Percentiles rank a stretch among this genome's conserved stretches.
Evolutionary conservation across 2,329 filamentous ascomycete genomes (phyloP).

Genomic region (Fusarium musae): DNA sequence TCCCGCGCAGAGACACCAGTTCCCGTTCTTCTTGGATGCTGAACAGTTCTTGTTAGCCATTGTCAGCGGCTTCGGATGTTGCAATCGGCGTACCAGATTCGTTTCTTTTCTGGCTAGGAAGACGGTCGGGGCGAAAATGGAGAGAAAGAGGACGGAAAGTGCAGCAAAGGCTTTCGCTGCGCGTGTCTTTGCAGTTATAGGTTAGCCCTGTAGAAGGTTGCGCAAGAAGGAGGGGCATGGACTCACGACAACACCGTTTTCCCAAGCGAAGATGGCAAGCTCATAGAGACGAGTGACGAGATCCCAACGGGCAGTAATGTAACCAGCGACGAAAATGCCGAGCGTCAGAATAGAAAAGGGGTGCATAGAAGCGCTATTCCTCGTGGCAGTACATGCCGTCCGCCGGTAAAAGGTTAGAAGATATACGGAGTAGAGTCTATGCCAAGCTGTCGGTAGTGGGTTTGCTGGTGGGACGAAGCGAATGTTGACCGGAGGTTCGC

Average conservation of each 20-base stretch:
- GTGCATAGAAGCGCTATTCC: constrained; percentile 80
- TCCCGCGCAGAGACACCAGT: constrained; percentile 93
- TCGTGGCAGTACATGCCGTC: constrained; percentile 57
- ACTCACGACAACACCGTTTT: constrained; percentile 95
- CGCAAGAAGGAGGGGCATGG: neutral
- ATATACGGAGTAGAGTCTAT: constrained; percentile 21
- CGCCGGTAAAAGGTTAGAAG: constrained; percentile 19
- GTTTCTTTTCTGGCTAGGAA: constrained; percentile 84
- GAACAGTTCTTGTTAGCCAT: constrained; percentile 33
- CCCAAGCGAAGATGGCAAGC: constrained; percentile 96
- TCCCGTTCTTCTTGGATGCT: constrained; percentile 85
- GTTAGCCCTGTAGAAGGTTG: constrained; percentile 7
- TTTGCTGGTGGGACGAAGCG: constrained; percentile 32
- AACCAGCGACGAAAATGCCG: constrained; percentile 98
- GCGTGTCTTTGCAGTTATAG: constrained; percentile 68
- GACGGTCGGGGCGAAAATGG: constrained; percentile 85
- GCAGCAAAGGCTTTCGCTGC: constrained; percentile 86
- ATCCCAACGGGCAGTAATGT: constrained; percentile 99
- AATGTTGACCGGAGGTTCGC: constrained; percentile 6
- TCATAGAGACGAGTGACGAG: constrained; percentile 97
- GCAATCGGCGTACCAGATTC: constrained; percentile 70
- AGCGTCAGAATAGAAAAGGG: constrained; percentile 95
- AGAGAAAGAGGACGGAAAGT: constrained; percentile 84
- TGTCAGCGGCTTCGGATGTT: constrained; percentile 32
- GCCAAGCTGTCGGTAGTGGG: constrained; percentile 39